Percentiles rank a stretch among this genome's conserved stretches.
Evolutionary conservation across 257 asterid species (phyloP).

Genomic region (Ehretia macrophylla): DNA sequence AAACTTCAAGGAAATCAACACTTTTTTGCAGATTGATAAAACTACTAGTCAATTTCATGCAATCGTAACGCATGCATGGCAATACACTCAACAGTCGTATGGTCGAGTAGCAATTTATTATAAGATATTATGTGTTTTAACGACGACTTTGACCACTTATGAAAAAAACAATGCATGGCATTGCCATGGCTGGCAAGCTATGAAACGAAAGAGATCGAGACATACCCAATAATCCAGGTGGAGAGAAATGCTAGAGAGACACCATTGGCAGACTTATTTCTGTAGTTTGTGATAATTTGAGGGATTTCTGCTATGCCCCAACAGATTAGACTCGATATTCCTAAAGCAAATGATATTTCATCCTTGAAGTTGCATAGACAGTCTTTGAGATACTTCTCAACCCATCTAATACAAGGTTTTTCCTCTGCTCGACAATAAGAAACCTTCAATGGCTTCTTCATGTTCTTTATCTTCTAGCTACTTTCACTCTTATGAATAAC

Average conservation of each 20-base stretch:
- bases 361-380: conserved; percentile 43
- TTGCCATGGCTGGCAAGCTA: too few relatives aligned
- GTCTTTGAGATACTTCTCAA: conserved; percentile 33
- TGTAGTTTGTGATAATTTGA: conserved; percentile 49
- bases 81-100: too few relatives aligned
- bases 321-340: conserved; percentile 36
- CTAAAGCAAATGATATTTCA: conserved; percentile 49
- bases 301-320: conserved; percentile 69
- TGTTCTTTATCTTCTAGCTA: background rate
- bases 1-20: too few relatives aligned
- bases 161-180: conserved; percentile 1
- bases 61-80: too few relatives aligned
- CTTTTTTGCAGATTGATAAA: too few relatives aligned
- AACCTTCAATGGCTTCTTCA: conserved; percentile 3
- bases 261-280: conserved; percentile 44
- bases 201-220: background rate
- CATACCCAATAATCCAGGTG: conserved; percentile 58
- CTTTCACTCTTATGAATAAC: too few relatives aligned
- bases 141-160: background rate
- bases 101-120: too few relatives aligned
- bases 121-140: too few relatives aligned
- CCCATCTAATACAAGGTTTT: conserved; percentile 35
- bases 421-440: conserved; percentile 3
- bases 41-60: too few relatives aligned
- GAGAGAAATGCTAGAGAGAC: conserved; percentile 50